These are phyloP conservation scores for Helenozyma rhizophorensis DNA, from an alignment of 805 yeast genomes.

Conservation along the genomic window DNA sequence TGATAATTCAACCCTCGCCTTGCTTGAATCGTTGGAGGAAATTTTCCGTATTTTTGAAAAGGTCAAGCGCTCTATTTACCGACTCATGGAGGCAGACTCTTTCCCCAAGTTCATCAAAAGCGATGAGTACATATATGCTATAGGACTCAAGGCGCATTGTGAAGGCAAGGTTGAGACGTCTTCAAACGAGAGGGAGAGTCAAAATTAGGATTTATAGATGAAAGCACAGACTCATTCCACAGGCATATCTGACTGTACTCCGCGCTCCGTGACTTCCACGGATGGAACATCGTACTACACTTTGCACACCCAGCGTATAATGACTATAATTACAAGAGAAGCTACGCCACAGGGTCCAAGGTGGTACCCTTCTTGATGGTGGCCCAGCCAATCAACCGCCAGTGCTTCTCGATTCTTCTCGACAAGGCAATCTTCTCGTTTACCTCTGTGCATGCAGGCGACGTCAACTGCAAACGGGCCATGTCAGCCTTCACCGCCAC, in stretches of 20 bases:
- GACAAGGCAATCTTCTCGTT: constrained; percentile 98
- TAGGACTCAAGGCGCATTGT: constrained; percentile 6
- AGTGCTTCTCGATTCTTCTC: constrained; percentile 98
- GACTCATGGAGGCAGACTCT: constrained; percentile 69
- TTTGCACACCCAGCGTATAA: constrained; percentile 8
- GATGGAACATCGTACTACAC: too few relatives aligned
- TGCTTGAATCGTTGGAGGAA: constrained; percentile 1
- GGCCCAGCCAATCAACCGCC: constrained; percentile 99
- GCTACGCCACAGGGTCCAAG: constrained; percentile 64
- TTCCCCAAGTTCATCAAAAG: constrained; percentile 58
- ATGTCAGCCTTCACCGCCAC: constrained; percentile 97
- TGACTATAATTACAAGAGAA: constrained; percentile 11
- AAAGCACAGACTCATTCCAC: background rate
- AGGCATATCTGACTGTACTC: too few relatives aligned
- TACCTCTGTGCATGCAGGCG: constrained; percentile 98
- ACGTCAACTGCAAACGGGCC: constrained; percentile 95
- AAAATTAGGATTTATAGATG: background rate
- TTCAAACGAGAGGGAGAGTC: background rate
- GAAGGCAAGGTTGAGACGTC: background rate
- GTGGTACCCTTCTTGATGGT: constrained; percentile 92
- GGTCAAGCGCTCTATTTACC: constrained; percentile 46
- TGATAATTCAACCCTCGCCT: background rate
- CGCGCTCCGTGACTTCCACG: too few relatives aligned
- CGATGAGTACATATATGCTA: constrained; percentile 17
- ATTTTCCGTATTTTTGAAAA: constrained; percentile 37